Conservation (phyloP, 2,329 filamentous ascomycete species). For the Diplodia scrobiculata region DNA sequence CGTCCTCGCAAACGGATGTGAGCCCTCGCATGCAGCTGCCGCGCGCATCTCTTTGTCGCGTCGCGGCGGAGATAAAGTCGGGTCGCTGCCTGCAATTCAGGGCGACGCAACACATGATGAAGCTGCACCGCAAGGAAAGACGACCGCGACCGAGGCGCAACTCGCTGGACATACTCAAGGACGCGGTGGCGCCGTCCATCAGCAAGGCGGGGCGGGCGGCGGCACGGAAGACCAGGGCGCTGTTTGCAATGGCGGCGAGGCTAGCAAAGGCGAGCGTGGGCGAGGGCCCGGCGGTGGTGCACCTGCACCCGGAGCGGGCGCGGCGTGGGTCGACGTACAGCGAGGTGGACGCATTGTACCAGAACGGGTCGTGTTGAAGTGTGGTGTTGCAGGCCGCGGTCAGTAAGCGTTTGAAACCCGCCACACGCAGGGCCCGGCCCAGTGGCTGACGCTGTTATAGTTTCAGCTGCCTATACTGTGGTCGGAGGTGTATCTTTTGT, state of each 20-base stretch:
- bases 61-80: not conserved
- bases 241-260: conserved; percentile 14
- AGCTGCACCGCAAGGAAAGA: not conserved
- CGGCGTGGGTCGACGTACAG: conserved; percentile 22
- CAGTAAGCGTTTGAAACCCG: not conserved
- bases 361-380: conserved; percentile 22
- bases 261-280: conserved; percentile 28
- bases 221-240: conserved; percentile 13
- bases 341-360: conserved; percentile 28
- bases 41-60: not conserved
- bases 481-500: no score
- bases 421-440: not conserved
- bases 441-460: conserved; percentile 14
- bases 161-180: conserved; percentile 10
- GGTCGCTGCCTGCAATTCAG: not conserved
- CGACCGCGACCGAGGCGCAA: conserved; percentile 7
- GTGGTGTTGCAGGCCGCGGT: not conserved
- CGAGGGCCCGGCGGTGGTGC: conserved; percentile 26
- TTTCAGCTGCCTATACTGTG: not conserved
- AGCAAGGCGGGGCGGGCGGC: conserved; percentile 9
- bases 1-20: not conserved
- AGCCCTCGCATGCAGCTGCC: not conserved
- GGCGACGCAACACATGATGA: not conserved
- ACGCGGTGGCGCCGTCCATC: conserved; percentile 19
- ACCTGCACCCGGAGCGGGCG: conserved; percentile 23